Conservation (phyloP, 495 filamentous ascomycete genomes). For the Terfezia claveryi region DNA sequence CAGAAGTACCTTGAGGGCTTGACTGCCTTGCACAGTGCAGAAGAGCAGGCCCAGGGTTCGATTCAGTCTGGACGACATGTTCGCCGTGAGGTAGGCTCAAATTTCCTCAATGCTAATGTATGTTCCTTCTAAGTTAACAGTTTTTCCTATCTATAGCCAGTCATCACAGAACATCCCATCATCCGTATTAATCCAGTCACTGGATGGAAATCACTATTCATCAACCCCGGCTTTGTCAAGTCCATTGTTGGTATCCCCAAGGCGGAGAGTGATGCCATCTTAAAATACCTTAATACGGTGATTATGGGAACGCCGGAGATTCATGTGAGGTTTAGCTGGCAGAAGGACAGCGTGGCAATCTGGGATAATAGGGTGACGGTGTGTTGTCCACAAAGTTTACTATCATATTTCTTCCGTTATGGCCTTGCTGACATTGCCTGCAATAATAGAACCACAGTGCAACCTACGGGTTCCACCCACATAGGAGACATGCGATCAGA, state of each 20-base stretch:
- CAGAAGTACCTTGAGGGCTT: constrained; percentile 49
- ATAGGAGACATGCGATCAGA: constrained; percentile 40
- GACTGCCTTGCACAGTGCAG: constrained; percentile 47
- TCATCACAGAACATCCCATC: constrained; percentile 37
- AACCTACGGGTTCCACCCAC: constrained; percentile 38
- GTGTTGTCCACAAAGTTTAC: constrained; percentile 11
- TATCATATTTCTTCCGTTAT: too few relatives aligned
- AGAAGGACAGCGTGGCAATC: constrained; percentile 44
- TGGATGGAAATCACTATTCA: constrained; percentile 56
- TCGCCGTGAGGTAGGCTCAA: constrained; percentile 25
- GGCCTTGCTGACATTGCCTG: too few relatives aligned
- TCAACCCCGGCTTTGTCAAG: constrained; percentile 64
- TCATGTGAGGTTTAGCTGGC: constrained; percentile 51
- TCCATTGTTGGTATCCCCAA: constrained; percentile 51
- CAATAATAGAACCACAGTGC: constrained; percentile 33
- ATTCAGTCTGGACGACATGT: constrained; percentile 37
- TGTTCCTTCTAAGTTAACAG: too few relatives aligned
- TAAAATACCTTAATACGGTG: constrained; percentile 38
- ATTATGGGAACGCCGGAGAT: constrained; percentile 42
- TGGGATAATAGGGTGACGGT: constrained; percentile 54
- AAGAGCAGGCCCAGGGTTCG: constrained; percentile 46
- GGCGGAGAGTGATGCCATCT: constrained; percentile 43
- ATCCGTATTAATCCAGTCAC: constrained; percentile 52
- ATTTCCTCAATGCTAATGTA: constrained; percentile 27
- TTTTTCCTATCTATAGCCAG: not conserved